A percentile compares a stretch with the other conserved stretches of the same genome.
Conservation (phyloP, 2,329 filamentous ascomycete genomes). For the Penicillium sp. region DNA sequence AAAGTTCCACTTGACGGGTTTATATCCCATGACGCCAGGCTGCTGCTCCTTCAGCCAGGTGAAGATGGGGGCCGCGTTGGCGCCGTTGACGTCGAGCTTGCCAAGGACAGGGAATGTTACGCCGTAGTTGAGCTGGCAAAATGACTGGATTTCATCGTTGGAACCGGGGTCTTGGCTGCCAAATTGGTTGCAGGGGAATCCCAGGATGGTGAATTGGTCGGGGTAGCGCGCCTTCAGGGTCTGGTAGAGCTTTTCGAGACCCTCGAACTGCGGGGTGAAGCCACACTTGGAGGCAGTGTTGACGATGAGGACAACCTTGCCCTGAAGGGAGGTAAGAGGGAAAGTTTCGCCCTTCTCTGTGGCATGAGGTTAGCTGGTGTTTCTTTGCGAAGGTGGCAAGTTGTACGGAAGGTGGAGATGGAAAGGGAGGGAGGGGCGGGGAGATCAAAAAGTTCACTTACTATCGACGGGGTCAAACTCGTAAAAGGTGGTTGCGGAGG, state of each 20-base stretch:
- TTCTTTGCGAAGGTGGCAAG: background rate
- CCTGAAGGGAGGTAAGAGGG: conserved; percentile 72
- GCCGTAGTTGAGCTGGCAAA: conserved; percentile 93
- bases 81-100: conserved; percentile 94
- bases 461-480: conserved; percentile 64
- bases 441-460: conserved; percentile 38
- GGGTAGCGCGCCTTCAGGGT: conserved; percentile 69
- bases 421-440: background rate
- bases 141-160: conserved; percentile 78
- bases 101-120: conserved; percentile 88
- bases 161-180: conserved; percentile 83
- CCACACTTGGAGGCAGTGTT: conserved; percentile 99
- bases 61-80: conserved; percentile 76
- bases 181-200: conserved; percentile 99
- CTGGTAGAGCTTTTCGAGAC: conserved; percentile 90
- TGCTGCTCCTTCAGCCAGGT: conserved; percentile 73
- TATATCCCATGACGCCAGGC: conserved; percentile 83
- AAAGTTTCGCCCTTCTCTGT: conserved; percentile 75
- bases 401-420: background rate
- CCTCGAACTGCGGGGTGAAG: conserved; percentile 94
- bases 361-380: background rate
- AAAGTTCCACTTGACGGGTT: conserved; percentile 99
- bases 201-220: conserved; percentile 82
- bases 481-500: conserved; percentile 62
- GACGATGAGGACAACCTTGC: conserved; percentile 93